Evolutionary conservation across 495 filamentous ascomycete genomes (phyloP).

Genomic region (Xylaria longipes): DNA sequence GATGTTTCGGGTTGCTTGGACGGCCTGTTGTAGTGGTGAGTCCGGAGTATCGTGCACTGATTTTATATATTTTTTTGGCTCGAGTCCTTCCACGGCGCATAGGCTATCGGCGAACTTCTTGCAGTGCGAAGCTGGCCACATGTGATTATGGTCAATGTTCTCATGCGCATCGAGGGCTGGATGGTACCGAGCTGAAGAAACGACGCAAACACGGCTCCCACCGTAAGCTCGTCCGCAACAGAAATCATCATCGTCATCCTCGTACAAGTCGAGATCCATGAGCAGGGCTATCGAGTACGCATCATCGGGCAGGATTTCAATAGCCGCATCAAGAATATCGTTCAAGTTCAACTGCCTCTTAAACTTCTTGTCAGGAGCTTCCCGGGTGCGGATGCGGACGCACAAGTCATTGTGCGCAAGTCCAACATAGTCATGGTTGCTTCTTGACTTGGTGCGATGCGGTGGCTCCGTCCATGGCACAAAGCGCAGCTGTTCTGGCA

Average conservation of each 20-base stretch:
- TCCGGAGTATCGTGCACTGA: neutral
- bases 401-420: conserved; percentile 44
- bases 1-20: conserved; percentile 26
- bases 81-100: conserved; percentile 31
- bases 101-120: conserved; percentile 49
- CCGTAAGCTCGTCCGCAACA: conserved; percentile 73
- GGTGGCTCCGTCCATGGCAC: conserved; percentile 51
- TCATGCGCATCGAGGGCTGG: conserved; percentile 56
- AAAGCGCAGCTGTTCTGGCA: conserved; percentile 47
- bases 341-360: conserved; percentile 64
- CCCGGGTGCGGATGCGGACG: conserved; percentile 62
- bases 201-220: conserved; percentile 63
- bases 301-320: conserved; percentile 61
- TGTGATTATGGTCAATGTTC: conserved; percentile 57
- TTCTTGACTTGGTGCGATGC: conserved; percentile 23
- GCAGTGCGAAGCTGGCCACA: conserved; percentile 72
- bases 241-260: conserved; percentile 71
- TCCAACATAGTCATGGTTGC: conserved; percentile 45
- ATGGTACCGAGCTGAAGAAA: conserved; percentile 66
- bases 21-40: conserved; percentile 30
- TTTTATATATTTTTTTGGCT: neutral
- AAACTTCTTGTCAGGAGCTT: conserved; percentile 56
- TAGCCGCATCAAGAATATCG: conserved; percentile 67
- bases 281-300: conserved; percentile 66
- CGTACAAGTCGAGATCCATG: conserved; percentile 68